Conservation (phyloP, 768 basidiomycete genomes). For the Pleurotus giganteus region DNA sequence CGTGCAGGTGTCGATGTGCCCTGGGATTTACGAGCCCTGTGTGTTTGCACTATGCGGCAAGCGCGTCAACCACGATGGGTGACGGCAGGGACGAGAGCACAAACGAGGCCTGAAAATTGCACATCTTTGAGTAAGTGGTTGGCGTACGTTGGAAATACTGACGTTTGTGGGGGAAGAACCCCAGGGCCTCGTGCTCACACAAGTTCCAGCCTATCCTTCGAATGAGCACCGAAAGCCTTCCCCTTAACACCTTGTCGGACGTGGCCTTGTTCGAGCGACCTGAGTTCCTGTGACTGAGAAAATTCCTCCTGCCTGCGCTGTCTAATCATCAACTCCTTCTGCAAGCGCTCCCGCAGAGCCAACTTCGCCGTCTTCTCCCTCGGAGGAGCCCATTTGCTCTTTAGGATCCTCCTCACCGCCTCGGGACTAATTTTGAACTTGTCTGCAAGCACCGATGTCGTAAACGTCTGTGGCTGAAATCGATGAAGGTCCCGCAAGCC, state of each 20-base stretch:
- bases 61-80: too few species aligned
- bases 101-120: too few species aligned
- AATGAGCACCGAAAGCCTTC: constrained; percentile 6
- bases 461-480: constrained; percentile 62
- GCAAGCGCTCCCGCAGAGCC: constrained; percentile 48
- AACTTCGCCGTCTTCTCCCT: constrained; percentile 48
- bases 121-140: too few species aligned
- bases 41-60: too few species aligned
- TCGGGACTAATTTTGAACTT: constrained; percentile 80
- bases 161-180: too few species aligned
- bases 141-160: too few species aligned
- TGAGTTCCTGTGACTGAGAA: neutral
- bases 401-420: constrained; percentile 76
- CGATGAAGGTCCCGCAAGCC: constrained; percentile 66
- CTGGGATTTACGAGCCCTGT: too few species aligned
- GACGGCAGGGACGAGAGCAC: too few species aligned
- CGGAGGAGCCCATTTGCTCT: constrained; percentile 68
- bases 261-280: constrained; percentile 1
- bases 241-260: neutral
- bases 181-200: neutral
- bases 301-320: constrained; percentile 17
- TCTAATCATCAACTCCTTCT: constrained; percentile 36
- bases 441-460: constrained; percentile 66
- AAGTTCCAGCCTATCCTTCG: constrained; percentile 11
- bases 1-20: neutral